Evolutionary conservation across 768 basidiomycete genomes (phyloP), one percentile per base, ranked within the genome.

Genomic region (Pseudohyphozyma bogoriensis): DNA sequence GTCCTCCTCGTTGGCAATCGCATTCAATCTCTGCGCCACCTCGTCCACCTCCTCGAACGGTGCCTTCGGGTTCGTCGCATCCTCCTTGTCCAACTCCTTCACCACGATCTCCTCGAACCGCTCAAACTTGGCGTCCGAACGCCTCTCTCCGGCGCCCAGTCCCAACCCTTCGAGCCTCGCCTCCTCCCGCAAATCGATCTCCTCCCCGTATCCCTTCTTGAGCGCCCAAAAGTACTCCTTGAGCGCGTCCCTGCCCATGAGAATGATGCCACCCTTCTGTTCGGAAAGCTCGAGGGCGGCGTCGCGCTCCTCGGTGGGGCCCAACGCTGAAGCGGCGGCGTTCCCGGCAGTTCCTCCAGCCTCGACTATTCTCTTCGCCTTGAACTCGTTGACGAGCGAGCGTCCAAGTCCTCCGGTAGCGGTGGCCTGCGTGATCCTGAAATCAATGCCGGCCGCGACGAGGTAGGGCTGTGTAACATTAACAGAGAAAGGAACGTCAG

Each of bases 391-490:
- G 16, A 85, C 81, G 22, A 95, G 78, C 33, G 81, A 82, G 28
- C 81, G 78, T n/a, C 85, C 81, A 46, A 96, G 79, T 65, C 92
- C 90, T 7, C 95, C 92, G 65, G 88, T 84, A 60, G 85, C 79
- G 69, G 86, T 86, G 28, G 89, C 87, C 18, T 80, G 78, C 50
- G 89, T 75, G 73, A 91, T 80, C 39, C 86, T 83, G 73, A 87
- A 99, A 78, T 99, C 95, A 37, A 96, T 77, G 0, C 90, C 95
- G 3, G 91, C 90, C 8, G 93, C 91, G 37, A 92, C 87, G 8
- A 99, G 79, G 58, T 93, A 81, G 12, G 95, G 95, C 95, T 99
- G 70, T n/a, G n/a, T n/a, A n/a, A n/a, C n/a, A n/a, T n/a, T n/a
- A n/a, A n/a, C 18, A 59, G 54, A 49, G 56, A 45, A 36, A 42